Evolutionary conservation across 176 grass and related monocot genomes (phyloP).

Genomic region (Tuctoria greenei): DNA sequence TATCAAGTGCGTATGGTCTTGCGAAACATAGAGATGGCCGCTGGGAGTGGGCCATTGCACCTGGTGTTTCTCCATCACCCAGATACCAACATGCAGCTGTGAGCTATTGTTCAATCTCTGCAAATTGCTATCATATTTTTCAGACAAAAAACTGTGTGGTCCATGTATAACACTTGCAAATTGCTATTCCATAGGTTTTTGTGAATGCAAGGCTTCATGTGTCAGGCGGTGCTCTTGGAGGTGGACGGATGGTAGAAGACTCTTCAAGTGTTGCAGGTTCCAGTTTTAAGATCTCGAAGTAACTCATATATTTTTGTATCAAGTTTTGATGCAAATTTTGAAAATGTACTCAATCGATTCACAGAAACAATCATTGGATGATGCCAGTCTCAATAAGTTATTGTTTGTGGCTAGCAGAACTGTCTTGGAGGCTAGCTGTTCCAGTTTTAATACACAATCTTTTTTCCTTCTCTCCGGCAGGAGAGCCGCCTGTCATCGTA

Average conservation of each 20-base stretch:
- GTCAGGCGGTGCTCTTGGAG: constrained; percentile 99
- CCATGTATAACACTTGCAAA: constrained; percentile 25
- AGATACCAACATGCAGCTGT: constrained; percentile 99
- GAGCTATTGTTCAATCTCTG: constrained; percentile 31
- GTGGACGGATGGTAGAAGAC: constrained; percentile 98
- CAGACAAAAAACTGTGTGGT: not conserved
- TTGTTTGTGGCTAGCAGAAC: not conserved
- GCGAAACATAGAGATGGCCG: constrained; percentile 99
- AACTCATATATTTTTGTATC: not conserved
- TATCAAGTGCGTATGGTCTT: constrained; percentile 97
- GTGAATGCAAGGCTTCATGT: constrained; percentile 99
- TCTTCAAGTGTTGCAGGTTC: constrained; percentile 98
- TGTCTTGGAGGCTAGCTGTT: constrained; percentile 3
- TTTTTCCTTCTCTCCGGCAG: not conserved
- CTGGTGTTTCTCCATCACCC: constrained; percentile 96
- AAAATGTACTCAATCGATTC: not conserved
- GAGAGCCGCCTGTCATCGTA: not conserved
- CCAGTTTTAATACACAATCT: not conserved
- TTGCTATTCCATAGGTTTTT: constrained; percentile 65
- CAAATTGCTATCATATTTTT: not conserved
- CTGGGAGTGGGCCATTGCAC: constrained; percentile 99
- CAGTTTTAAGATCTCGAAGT: constrained; percentile 23
- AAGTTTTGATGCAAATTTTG: constrained; percentile 13
- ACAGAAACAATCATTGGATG: constrained; percentile 18
- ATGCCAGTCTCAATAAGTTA: constrained; percentile 13